Base-by-base conservation (phyloP, 1,284 basidiomycete species). In the Tremellales sp. region DNA sequence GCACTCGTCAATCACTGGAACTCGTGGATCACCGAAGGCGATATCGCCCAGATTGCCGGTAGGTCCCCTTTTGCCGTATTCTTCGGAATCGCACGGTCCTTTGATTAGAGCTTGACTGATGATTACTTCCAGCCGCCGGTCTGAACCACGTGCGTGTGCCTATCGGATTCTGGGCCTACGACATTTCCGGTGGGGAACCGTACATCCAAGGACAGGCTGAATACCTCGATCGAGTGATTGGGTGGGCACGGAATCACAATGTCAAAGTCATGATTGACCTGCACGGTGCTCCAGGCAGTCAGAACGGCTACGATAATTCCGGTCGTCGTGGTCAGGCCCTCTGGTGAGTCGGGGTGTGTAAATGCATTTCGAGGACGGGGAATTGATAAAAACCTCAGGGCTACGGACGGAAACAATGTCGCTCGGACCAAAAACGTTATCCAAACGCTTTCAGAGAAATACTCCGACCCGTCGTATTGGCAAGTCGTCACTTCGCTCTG, bases 21-120 rank as follows among this genome's bases (percentile, higher is more conserved):
- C 46, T 62, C 66, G 3, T 74, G 66, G 64, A 84, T 90, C 52
- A 86, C 88, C 19, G 88, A 93, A 68, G 74, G 85, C 67, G 91
- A 94, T 71, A 85, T 96, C 62, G 85, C 85, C 22, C 77, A 87
- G 67, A 93, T 96, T 46, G 89, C 88, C n/a, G 87, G 68, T 72
- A 45, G 54, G 67, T 65, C 0, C 12, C 26, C 25, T 24, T 25
- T 39, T 15, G n/a, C 3, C 24, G 10, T 31, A n/a, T n/a, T 7
- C 3, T 27, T 24, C 12, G 25, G 42, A 23, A 5, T n/a, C 43
- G 39, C 35, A 29, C 40, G 12, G 23, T 15, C 13, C 15, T 6
- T 22, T 7, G 26, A 23, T 2, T 11, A 22, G 24, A 21, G 15
- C 10, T 22, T 49, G 19, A 31, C 27, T 36, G 15, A 12, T 15